Evolutionary conservation across 441 rosid genomes (phyloP).

Genomic region (Oxalis stricta): DNA sequence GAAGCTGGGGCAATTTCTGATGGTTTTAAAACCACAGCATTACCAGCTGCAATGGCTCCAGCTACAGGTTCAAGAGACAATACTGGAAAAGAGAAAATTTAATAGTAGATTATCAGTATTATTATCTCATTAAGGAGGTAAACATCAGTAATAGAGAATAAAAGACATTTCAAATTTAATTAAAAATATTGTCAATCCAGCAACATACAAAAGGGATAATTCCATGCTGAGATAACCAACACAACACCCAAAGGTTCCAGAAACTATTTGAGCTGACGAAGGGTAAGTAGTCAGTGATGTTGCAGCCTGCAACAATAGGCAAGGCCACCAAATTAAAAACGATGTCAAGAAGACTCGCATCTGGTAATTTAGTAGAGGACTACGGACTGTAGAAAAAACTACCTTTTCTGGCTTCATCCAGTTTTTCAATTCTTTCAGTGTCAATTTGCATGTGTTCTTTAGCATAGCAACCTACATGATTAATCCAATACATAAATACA

Average conservation of each 20-base stretch:
- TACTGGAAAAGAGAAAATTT: constrained; percentile 21
- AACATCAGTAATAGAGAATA: background rate
- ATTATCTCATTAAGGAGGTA: background rate
- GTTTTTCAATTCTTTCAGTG: constrained; percentile 40
- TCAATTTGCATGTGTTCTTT: constrained; percentile 29
- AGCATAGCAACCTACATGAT: constrained; percentile 36
- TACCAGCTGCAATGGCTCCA: constrained; percentile 78
- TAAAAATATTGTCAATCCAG: background rate
- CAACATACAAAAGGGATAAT: constrained; percentile 49
- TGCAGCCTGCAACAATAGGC: constrained; percentile 31
- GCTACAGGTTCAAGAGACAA: constrained; percentile 61
- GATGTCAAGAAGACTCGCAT: constrained; percentile 1
- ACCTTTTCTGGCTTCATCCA: constrained; percentile 69
- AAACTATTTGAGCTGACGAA: constrained; percentile 58
- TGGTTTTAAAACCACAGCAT: constrained; percentile 59
- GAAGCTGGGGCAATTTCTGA: constrained; percentile 63
- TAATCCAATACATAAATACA: constrained; percentile 8
- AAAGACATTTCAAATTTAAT: background rate
- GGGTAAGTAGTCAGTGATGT: constrained; percentile 51
- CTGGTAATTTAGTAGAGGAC: constrained; percentile 2
- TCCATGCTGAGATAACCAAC: constrained; percentile 67
- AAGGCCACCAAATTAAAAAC: constrained; percentile 1
- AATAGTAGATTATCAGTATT: constrained; percentile 2
- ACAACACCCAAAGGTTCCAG: constrained; percentile 73
- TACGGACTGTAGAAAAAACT: background rate